Base-by-base conservation (phyloP, 768 basidiomycete genomes). In the Tephrocybe sp. region DNA sequence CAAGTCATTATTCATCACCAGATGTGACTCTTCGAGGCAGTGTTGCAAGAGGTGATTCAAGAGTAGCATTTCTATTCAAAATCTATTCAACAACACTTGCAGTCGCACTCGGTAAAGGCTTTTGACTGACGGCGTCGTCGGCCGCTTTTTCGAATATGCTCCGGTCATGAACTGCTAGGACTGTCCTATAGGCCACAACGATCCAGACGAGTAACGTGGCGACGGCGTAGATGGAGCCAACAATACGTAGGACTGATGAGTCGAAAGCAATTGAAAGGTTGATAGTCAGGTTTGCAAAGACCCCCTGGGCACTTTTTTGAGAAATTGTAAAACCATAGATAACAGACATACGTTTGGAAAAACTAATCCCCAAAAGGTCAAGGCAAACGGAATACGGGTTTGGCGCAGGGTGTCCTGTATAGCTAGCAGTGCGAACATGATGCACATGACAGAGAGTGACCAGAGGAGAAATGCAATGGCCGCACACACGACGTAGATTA, bases 321-420 rank as follows among this genome's bases (percentile, higher is more conserved):
- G n/a, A 26, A 7, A 26, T 26, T 4, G 36, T 45, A 31, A 36
- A 11, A 30, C 36, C 23, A 42, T 17, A 45, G 30, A 5, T 44
- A 26, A 11, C 5, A 13, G 31, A 65, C 79, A 34, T 55, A 81
- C 87, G 55, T 85, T 87, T 4, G 87, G 86, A 61, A 88, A 88
- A 54, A 87, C 80, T 35, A 84, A 64, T 7, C 82, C 83, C 87
- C 87, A 88, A 58, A 79, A 83, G 0, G 78, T 68, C 14, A 85
- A 62, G 49, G 70, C 72, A 64, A 87, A 89, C 6, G 74, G 68
- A 17, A 85, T 65, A 1, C 60, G 66, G 0, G 63, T 62, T 39
- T 68, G 70, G 13, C 75, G 68, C 0, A 78, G 53, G 1, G 73
- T 68, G 22, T 79, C 62, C 35, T 65, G 62, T 1, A 86, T 58